Conservation (phyloP, 306 rosid genomes). For the Castanopsis chinensis region DNA sequence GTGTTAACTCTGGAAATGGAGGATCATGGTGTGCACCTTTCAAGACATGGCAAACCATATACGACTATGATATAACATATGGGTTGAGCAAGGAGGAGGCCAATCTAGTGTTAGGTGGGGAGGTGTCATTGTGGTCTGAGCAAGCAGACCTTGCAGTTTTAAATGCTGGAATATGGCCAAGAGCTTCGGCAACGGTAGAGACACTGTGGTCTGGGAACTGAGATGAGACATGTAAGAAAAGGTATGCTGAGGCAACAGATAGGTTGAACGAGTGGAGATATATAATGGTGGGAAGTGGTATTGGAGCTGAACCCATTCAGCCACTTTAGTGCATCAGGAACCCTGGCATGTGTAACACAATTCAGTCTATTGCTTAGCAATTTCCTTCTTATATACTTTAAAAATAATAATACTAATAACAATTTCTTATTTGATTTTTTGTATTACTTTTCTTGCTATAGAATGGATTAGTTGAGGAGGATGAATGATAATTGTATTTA, state of each 20-base stretch:
- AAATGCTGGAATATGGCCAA: slow-evolving; percentile 80
- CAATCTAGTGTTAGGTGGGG: slow-evolving; percentile 86
- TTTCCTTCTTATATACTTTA: not conserved
- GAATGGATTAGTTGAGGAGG: no score
- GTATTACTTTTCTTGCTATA: no score
- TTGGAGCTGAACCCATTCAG: slow-evolving; percentile 87
- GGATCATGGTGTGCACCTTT: no score
- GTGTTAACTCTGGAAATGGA: no score
- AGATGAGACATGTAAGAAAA: slow-evolving; percentile 54
- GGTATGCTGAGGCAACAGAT: slow-evolving; percentile 77
- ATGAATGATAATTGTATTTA: no score
- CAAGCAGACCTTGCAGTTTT: slow-evolving; percentile 75
- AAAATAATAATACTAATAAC: no score
- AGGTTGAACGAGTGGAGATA: slow-evolving; percentile 83
- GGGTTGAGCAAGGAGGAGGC: slow-evolving; percentile 68
- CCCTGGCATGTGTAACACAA: slow-evolving; percentile 79
- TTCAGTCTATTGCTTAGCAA: slow-evolving; percentile 21
- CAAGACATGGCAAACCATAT: no score
- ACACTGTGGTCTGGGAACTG: slow-evolving; percentile 80
- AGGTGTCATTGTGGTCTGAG: slow-evolving; percentile 87
- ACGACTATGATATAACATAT: slow-evolving; percentile 67
- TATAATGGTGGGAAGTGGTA: slow-evolving; percentile 73
- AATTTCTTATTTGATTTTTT: no score
- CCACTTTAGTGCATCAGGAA: slow-evolving; percentile 86
- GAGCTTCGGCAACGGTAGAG: slow-evolving; percentile 78